Evolutionary conservation across 2,329 filamentous ascomycete genomes (phyloP).

Genomic region (Coniella lustricola): DNA sequence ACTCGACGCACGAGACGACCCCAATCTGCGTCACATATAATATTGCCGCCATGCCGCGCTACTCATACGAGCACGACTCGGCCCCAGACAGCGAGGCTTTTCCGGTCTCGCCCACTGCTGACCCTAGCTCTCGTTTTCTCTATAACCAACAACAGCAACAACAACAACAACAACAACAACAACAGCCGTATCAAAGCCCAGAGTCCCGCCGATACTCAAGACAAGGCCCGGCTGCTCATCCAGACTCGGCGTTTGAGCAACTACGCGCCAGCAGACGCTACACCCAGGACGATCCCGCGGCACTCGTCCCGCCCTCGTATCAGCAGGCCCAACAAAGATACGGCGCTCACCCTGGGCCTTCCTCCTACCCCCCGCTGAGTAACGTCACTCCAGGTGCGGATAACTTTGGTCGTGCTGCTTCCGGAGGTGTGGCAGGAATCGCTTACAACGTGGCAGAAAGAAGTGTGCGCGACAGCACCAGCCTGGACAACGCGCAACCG

Average conservation of each 20-base stretch:
- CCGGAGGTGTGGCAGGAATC: conserved; percentile 61
- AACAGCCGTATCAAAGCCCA: conserved; percentile 14
- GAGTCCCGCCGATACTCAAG: conserved; percentile 17
- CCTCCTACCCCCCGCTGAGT: conserved; percentile 25
- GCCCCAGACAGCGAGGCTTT: no score
- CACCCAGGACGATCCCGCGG: conserved; percentile 21
- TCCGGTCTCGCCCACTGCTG: no score
- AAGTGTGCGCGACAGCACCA: conserved; percentile 58
- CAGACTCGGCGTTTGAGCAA: conserved; percentile 30
- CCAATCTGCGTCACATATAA: no score
- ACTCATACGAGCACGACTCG: no score
- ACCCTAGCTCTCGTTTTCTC: no score
- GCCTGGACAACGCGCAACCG: conserved; percentile 41
- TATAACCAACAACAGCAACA: conserved; percentile 16
- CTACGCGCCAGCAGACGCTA: conserved; percentile 29
- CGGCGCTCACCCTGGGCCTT: conserved; percentile 19
- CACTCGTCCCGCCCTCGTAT: conserved; percentile 19
- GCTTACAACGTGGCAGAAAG: conserved; percentile 59
- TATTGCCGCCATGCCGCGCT: no score
- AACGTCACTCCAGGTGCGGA: conserved; percentile 57
- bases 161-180: conserved; percentile 18
- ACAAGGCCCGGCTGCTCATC: conserved; percentile 24
- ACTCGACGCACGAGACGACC: no score
- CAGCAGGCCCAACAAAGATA: conserved; percentile 18
- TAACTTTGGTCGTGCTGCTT: conserved; percentile 56